phyloP scores from a whole-genome alignment of 805 yeast species.

The Kluyveromyces siamensis region DNA sequence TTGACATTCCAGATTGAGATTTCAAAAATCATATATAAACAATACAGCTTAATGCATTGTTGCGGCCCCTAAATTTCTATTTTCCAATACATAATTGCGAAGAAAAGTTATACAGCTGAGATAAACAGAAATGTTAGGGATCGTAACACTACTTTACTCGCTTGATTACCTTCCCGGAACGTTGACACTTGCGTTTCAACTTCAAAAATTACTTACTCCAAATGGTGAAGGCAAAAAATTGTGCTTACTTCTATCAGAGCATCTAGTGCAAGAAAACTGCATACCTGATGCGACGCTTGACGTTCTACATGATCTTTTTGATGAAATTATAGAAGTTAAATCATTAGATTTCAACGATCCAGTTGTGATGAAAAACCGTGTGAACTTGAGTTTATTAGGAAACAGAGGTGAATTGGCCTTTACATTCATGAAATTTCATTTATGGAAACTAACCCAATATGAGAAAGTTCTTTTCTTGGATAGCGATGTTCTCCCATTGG shows the following conservation, averaged over 20 bases:
- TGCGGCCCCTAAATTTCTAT: not conserved
- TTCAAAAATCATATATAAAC: not conserved
- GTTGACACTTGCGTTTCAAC: conserved; percentile 37
- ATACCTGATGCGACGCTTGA: conserved; percentile 12
- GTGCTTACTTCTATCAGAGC: conserved; percentile 15
- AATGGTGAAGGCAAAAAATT: conserved; percentile 4
- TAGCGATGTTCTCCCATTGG: conserved; percentile 48
- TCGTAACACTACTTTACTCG: conserved; percentile 41
- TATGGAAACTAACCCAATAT: conserved; percentile 38
- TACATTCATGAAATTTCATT: conserved; percentile 41
- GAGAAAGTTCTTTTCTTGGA: conserved; percentile 52
- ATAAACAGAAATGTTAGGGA: conserved; percentile 19
- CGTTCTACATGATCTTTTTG: conserved; percentile 15
- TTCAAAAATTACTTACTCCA: conserved; percentile 17
- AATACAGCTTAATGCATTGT: not conserved
- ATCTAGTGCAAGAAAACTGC: conserved; percentile 9
- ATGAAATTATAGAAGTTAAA: conserved; percentile 22
- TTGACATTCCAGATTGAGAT: not conserved
- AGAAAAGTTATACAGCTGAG: not conserved
- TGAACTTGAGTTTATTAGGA: conserved; percentile 29
- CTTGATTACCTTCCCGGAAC: conserved; percentile 51
- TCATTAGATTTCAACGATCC: conserved; percentile 14
- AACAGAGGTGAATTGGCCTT: conserved; percentile 42
- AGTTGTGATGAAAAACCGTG: conserved; percentile 12
- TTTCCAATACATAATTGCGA: not conserved